Base-by-base conservation (phyloP, 345 rosid genomes). In the Salix viminalis region DNA sequence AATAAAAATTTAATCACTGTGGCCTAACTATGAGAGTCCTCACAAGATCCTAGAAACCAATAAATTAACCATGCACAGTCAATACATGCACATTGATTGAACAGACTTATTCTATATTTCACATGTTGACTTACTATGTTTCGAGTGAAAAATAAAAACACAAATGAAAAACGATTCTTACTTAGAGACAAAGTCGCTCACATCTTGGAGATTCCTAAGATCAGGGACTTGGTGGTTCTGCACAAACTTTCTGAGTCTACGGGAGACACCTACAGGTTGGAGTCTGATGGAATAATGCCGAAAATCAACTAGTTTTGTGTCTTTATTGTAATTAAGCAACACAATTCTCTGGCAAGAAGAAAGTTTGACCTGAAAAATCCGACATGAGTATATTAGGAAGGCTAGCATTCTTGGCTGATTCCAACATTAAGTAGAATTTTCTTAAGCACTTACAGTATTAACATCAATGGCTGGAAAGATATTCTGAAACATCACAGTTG, bases 281-380 rank as follows among this genome's bases (percentile, higher is more conserved):
- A 91, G 86, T 70, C 94, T 91, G 74, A 94, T 90, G 11, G 99
- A 96, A 80, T 92, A 96, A 82, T 96, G 97, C 56, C 97, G 80
- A 75, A 96, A 92, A 83, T 94, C 97, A 64, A 94, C 82, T 41
- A 91, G 95, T 61, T 92, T 92, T 26, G 96, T 88, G 65, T 94
- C 97, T 80, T 91, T 94, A 78, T 94, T 89, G 90, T 92, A 96
- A 82, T 91, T 83, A 78, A 96, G 97, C 76, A 94, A 83, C 68
- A 94, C 97, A 77, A 94, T 82, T 87, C 97, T 92, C 82, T 94
- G 98, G 88, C 97, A 96, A 68, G 97, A 87, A 39, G 97, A 83
- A 64, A 96, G 97, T 61, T 96, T 91, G 79, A 96, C 97, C 98
- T 93, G 89, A 83, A 83, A 87, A 50, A 84, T 42, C 69, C 78